Base-by-base conservation (phyloP, 371 early-diverging fungal genomes). In the Apophysomyces sp. region DNA sequence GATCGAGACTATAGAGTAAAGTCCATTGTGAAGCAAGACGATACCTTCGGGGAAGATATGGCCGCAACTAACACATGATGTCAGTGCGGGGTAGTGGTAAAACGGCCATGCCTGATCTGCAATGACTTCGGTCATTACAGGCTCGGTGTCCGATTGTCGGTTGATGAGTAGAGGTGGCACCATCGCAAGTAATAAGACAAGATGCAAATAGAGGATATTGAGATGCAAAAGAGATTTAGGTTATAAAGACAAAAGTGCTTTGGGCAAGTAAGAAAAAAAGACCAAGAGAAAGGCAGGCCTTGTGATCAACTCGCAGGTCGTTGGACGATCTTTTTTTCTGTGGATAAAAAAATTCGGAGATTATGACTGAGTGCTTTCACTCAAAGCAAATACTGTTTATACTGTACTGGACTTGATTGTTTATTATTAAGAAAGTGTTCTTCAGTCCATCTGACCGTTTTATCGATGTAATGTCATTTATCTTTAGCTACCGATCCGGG, bases 1-100 rank as follows among this genome's bases (percentile, higher is more conserved):
- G 93, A 60, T 95, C 94, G 29, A 95, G 78, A 55, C 91, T 91
- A 73, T 98, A 98, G 4, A 92, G 61, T 12, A 98, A 78, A 3
- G 80, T 81, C 94, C 94, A 94, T 40, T 73, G 79, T 4, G 82
- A 66, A 0, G 90, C 78, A 59, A 90, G 85, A 34, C 88, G 80
- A 12, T 80, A 75, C 24, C 89, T 74, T 11, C 86, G 80, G 13
- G 92, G 92, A 16, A 93, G 66, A 58, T 73, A 75, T 6, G 76
- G 76, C 37, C 77, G 76, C 18, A 77, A 57, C 77, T 80, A 51
- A n/a, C 28, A 40, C 15, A 31, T 15, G 30, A 53, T 16, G 31
- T 53, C 32, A 52, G 40, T 18, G 13, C 52, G 31, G 52, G n/a
- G 12, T 31, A 51, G n/a, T 37, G 40, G 16, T 12, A 28, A 58